phyloP scores from a whole-genome alignment of 2,329 filamentous ascomycete species.

The Aaosphaeria arxii region DNA sequence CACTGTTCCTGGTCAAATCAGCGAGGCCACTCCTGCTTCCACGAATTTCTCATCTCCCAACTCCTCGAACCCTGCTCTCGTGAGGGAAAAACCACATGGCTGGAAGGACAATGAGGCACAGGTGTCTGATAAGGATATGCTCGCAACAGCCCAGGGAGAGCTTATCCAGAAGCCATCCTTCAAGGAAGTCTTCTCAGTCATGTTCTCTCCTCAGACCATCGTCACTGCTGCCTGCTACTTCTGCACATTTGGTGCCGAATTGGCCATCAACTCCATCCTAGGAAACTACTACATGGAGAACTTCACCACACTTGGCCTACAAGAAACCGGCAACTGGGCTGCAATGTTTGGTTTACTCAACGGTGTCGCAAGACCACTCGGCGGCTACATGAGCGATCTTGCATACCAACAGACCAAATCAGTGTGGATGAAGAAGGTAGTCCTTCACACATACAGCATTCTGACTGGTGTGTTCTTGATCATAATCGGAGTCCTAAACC shows the following conservation, averaged over 20 bases:
- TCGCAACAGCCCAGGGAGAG: slow-evolving; percentile 56
- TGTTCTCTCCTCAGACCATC: slow-evolving; percentile 58
- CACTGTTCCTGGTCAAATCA: slow-evolving; percentile 47
- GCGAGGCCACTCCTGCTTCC: slow-evolving; percentile 42
- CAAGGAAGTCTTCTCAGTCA: slow-evolving; percentile 58
- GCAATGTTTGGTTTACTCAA: slow-evolving; percentile 74
- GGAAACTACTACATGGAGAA: slow-evolving; percentile 55
- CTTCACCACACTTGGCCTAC: slow-evolving; percentile 52
- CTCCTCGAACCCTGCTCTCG: slow-evolving; percentile 30
- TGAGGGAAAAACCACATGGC: slow-evolving; percentile 14
- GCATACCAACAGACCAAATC: slow-evolving; percentile 47
- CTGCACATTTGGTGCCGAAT: slow-evolving; percentile 58
- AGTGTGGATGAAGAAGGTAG: slow-evolving; percentile 63
- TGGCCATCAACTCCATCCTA: slow-evolving; percentile 57
- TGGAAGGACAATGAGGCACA: slow-evolving; percentile 37
- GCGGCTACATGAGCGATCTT: slow-evolving; percentile 57
- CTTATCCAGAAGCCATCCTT: slow-evolving; percentile 59
- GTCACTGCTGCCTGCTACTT: slow-evolving; percentile 55
- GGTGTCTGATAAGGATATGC: slow-evolving; percentile 39
- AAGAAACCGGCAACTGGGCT: slow-evolving; percentile 57
- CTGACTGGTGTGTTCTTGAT: slow-evolving; percentile 59
- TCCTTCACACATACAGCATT: slow-evolving; percentile 54
- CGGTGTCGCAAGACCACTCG: slow-evolving; percentile 61
- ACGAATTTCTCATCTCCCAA: slow-evolving; percentile 4
- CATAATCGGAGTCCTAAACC: slow-evolving; percentile 58